Base-by-base conservation (phyloP, 2,329 filamentous ascomycete genomes). In the Epichloe baconii region DNA sequence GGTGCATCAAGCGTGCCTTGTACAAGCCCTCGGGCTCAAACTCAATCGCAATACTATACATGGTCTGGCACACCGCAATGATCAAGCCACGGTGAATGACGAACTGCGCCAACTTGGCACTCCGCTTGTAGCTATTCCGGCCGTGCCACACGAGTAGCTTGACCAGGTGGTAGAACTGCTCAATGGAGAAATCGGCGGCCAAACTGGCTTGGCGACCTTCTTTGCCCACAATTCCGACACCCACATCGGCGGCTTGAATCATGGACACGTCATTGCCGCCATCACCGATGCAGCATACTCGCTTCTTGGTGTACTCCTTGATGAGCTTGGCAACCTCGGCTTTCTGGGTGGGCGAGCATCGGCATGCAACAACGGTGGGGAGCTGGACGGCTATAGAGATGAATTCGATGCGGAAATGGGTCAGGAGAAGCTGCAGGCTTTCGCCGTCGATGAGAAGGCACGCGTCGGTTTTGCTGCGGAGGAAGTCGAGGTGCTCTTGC, bases 131-230 rank as follows among this genome's bases (percentile, higher is more conserved):
- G 59, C 85, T 91, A 70, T 98, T 98, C 35, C 94, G 83, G 1
- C 93, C 93, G 65, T 98, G 94, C 93, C 94, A 98, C 38, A 98
- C 89, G n/a, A 98, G 79, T 1, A 98, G 78, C 68, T 97, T 98
- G 47, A 91, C 95, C 19, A 98, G 72, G 65, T 98, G 89, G 62
- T 83, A 86, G 68, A 98, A 98, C 61, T 96, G 90, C 54, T 89
- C 88, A 59, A 98, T 95, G 53, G 86, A 93, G 68, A 98, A 98
- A 66, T 98, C 93, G 11, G 93, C 94, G 0, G 94, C 94, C 45
- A 98, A 76, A 62, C 86, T 93, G 37, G 93, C 93, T 71, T 98
- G 93, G 21, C 88, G 82, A 36, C 93, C 93, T 72, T 98, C 93
- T 72, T 98, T 98, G 54, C 93, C 93, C 1, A 97, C 93, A 55